Conservation (phyloP, 169 alveolate species). For the Eimeria mitis region DNA sequence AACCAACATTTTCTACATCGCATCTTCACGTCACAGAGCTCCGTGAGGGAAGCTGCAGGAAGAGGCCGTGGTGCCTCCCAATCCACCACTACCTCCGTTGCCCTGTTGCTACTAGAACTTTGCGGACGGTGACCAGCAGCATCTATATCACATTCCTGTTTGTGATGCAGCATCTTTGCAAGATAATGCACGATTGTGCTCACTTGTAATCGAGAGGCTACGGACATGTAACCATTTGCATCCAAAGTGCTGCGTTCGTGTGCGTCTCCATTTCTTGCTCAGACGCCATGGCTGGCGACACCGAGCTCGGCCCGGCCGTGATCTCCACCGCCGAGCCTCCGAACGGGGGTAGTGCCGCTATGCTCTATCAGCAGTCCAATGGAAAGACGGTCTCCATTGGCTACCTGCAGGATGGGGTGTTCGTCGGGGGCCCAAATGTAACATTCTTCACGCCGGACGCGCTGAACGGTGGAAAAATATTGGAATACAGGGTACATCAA, state of each 20-base stretch:
- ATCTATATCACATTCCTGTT: not conserved
- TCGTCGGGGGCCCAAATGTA: not conserved
- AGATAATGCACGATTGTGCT: not conserved
- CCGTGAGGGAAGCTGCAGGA: not conserved
- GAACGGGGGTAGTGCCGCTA: not conserved
- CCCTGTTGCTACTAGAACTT: not conserved
- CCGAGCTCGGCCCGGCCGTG: constrained; percentile 48
- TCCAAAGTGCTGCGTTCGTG: not conserved
- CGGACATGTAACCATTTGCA: not conserved
- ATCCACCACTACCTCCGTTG: not conserved
- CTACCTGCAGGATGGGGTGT: not conserved
- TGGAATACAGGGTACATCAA: constrained; percentile 16
- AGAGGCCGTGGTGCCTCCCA: not conserved
- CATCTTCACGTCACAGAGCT: constrained; percentile 13
- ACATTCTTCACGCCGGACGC: constrained; percentile 4
- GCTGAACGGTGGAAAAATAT: not conserved
- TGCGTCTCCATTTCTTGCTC: not conserved
- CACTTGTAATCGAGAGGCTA: not conserved
- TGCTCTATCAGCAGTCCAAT: constrained; percentile 16
- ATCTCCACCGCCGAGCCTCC: constrained; percentile 7
- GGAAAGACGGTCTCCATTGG: constrained; percentile 21
- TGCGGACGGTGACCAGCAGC: not conserved
- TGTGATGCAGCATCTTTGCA: not conserved
- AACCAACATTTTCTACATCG: constrained; percentile 13
- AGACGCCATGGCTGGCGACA: constrained; percentile 34